These are phyloP conservation scores for Ceratobasidium sp. DNA, from an alignment of 1,284 basidiomycete genomes.

Conservation along the genomic window DNA sequence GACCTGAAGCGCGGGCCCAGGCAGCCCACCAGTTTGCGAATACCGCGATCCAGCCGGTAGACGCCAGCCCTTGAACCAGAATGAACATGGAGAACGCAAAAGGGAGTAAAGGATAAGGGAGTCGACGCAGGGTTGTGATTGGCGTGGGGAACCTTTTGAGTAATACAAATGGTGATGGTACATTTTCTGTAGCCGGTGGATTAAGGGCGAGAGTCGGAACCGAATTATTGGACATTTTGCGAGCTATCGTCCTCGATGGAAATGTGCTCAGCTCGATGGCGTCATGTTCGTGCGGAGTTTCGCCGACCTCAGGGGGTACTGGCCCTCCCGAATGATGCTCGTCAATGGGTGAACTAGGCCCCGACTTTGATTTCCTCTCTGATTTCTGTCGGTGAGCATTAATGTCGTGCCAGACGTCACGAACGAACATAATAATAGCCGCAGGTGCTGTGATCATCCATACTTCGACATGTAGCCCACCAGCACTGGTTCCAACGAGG, in stretches of 20 bases:
- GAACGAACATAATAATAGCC: conserved; percentile 74
- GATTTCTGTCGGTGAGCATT: conserved; percentile 34
- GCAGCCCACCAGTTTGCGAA: conserved; percentile 79
- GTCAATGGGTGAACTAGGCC: conserved; percentile 50
- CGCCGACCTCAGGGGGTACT: conserved; percentile 21
- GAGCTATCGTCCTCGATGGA: background rate
- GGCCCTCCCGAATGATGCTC: conserved; percentile 21
- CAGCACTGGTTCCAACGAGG: conserved; percentile 67
- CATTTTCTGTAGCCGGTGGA: background rate
- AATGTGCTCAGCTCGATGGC: conserved; percentile 42
- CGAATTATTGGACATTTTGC: background rate
- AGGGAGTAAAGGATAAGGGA: conserved; percentile 85
- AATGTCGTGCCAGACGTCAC: conserved; percentile 73
- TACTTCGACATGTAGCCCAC: conserved; percentile 64
- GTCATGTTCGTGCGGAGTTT: conserved; percentile 23
- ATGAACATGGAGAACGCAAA: conserved; percentile 98
- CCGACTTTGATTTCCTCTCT: conserved; percentile 16
- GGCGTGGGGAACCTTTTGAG: conserved; percentile 76
- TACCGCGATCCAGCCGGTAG: conserved; percentile 91
- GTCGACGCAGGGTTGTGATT: conserved; percentile 71
- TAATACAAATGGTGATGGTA: conserved; percentile 15
- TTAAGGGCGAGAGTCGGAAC: background rate
- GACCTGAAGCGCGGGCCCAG: conserved; percentile 59
- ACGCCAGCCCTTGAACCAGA: conserved; percentile 84
- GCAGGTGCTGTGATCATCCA: conserved; percentile 92